Evolutionary conservation across 495 filamentous ascomycete species (phyloP).

Genomic region (Aspergillus baeticus): DNA sequence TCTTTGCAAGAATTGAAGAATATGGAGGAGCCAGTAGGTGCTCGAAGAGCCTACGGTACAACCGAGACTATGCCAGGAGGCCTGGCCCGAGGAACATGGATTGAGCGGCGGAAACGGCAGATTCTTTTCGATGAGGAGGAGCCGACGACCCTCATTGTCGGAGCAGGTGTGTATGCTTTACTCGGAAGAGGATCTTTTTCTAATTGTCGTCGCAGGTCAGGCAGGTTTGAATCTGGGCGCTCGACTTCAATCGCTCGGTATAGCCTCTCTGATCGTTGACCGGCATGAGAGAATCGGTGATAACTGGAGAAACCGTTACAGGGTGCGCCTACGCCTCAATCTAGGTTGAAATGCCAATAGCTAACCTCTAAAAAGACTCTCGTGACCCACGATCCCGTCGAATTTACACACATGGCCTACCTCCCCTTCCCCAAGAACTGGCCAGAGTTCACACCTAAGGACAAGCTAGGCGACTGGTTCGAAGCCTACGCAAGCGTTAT

Average conservation of each 20-base stretch:
- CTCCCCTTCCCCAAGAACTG: conserved; percentile 67
- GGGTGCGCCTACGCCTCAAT: conserved; percentile 19
- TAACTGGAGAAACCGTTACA: conserved; percentile 71
- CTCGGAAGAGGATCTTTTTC: background rate
- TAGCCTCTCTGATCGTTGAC: conserved; percentile 66
- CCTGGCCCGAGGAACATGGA: conserved; percentile 64
- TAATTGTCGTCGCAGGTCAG: conserved; percentile 30
- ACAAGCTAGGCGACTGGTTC: conserved; percentile 78
- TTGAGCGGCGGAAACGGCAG: conserved; percentile 56
- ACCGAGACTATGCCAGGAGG: conserved; percentile 58
- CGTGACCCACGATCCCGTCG: conserved; percentile 71
- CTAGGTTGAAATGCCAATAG: background rate
- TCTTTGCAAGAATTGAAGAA: conserved; percentile 51
- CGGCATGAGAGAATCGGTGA: conserved; percentile 65
- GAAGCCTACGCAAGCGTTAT: conserved; percentile 69
- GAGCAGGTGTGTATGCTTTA: conserved; percentile 43
- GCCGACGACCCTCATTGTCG: conserved; percentile 66
- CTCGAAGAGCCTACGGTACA: conserved; percentile 50
- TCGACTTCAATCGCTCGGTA: conserved; percentile 66
- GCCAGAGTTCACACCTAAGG: conserved; percentile 72
- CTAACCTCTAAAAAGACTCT: conserved; percentile 26
- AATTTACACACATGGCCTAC: conserved; percentile 76
- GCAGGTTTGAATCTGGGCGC: conserved; percentile 61
- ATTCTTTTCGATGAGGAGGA: conserved; percentile 55
- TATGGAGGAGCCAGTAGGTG: conserved; percentile 50